Base-by-base conservation (phyloP, 1,284 basidiomycete genomes). In the Microbotryum violaceum region DNA sequence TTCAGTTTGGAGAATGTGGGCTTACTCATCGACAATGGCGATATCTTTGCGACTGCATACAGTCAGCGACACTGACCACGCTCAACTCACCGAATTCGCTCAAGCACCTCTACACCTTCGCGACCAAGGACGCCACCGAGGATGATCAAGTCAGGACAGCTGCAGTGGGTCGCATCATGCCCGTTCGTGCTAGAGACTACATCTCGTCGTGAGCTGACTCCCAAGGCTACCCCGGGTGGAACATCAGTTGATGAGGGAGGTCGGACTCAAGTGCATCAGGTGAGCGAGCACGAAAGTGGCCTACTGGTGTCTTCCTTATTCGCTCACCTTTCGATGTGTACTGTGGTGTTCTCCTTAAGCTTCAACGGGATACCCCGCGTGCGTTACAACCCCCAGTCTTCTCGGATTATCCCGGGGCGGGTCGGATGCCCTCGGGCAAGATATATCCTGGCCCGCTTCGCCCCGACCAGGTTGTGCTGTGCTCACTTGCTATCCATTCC, bases 181-280 rank as follows among this genome's bases (percentile, higher is more conserved):
- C 12, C 16, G 16, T 18, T 18, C 37, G 16, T 42, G 6, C 37
- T 18, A 42, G 16, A 42, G 37, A 42, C 14, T 18, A 18, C 14
- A 1, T 18, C 9, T 16, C 12, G 9, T 42, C 16, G 37, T 42
- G 16, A 16, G 16, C 37, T 42, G 37, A 42, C 37, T 18, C 16
- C 12, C 14, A 10, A 42, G 37, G 16, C 37, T 42, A 14, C 16
- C 37, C 1, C 37, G 37, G 2, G 2, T 42, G 14, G 31, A 42
- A 16, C 37, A 29, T 21, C 53, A 68, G 66, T 75, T 92, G 70
- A 92, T 97, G 84, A 83, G 94, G 56, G 94, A 98, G 79, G 84
- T 88, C 10, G 91, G 91, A 6, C 75, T 98, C 74, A 97, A 98
- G 78, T 92, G 89, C 71, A 85, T 87, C 73, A 89, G 92, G 68